A percentile compares a stretch with the other conserved stretches of the same genome.
These are phyloP conservation scores for Nyctanthes arbortristis DNA, from an alignment of 257 asterid species.

Conservation along the genomic window DNA sequence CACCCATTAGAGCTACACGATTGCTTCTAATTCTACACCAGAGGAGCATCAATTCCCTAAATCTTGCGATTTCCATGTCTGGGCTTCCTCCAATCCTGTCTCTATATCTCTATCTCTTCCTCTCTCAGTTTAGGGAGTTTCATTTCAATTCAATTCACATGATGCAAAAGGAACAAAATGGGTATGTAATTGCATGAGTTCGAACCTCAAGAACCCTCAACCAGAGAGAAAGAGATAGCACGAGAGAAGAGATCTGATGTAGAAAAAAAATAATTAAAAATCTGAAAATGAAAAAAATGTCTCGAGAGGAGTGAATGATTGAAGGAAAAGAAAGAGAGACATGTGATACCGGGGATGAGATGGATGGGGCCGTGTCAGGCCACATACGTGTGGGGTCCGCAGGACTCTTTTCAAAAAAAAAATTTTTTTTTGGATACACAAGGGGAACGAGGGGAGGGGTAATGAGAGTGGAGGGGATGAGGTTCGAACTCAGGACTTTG, in stretches of 20 bases:
- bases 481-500: too few relatives aligned
- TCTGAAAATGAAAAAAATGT: not conserved
- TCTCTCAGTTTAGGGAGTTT: too few relatives aligned
- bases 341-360: not conserved
- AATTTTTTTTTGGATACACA: too few relatives aligned
- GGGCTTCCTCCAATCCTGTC: slow-evolving; percentile 6
- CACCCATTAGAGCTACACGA: slow-evolving; percentile 79
- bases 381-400: slow-evolving; percentile 28
- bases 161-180: not conserved
- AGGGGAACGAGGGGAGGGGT: not conserved
- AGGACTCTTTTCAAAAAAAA: too few relatives aligned
- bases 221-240: not conserved
- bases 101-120: not conserved
- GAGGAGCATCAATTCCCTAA: slow-evolving; percentile 58
- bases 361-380: not conserved
- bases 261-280: slow-evolving; percentile 3
- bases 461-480: too few relatives aligned
- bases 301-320: not conserved
- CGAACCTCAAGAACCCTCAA: slow-evolving; percentile 36
- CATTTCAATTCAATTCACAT: too few relatives aligned
- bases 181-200: not conserved
- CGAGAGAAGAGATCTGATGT: slow-evolving; percentile 1
- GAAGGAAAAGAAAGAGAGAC: not conserved
- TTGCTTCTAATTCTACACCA: slow-evolving; percentile 41
- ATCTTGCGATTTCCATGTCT: slow-evolving; percentile 69